Conservation (phyloP, 176 grass and related monocot genomes). For the Thalia dealbata region DNA sequence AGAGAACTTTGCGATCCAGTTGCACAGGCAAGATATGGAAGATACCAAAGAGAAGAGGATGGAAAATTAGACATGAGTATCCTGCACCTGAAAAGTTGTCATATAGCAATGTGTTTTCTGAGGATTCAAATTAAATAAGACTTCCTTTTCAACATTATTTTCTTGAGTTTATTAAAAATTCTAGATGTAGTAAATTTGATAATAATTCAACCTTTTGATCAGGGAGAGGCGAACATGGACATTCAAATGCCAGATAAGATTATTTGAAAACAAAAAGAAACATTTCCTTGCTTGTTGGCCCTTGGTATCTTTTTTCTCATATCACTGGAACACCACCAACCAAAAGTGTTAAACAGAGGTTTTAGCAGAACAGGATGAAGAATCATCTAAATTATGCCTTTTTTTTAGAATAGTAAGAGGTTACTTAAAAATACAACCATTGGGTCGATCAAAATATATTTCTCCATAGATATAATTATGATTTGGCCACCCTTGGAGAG, state of each 20-base stretch:
- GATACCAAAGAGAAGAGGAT: neutral
- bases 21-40: neutral
- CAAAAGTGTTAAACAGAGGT: neutral
- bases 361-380: neutral
- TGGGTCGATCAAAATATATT: neutral
- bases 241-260: neutral
- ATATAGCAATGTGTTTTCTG: no score
- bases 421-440: neutral
- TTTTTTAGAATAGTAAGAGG: neutral
- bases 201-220: neutral
- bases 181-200: neutral
- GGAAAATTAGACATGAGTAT: neutral
- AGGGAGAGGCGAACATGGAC: neutral
- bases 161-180: neutral
- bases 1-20: neutral
- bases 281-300: neutral
- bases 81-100: neutral
- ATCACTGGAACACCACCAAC: neutral
- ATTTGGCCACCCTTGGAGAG: neutral
- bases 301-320: neutral
- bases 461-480: conserved; percentile 4
- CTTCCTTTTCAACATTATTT: neutral
- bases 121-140: neutral
- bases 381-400: neutral
- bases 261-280: neutral